Conservation (phyloP, 2,329 filamentous ascomycete species). For the Fusarium sp. region DNA sequence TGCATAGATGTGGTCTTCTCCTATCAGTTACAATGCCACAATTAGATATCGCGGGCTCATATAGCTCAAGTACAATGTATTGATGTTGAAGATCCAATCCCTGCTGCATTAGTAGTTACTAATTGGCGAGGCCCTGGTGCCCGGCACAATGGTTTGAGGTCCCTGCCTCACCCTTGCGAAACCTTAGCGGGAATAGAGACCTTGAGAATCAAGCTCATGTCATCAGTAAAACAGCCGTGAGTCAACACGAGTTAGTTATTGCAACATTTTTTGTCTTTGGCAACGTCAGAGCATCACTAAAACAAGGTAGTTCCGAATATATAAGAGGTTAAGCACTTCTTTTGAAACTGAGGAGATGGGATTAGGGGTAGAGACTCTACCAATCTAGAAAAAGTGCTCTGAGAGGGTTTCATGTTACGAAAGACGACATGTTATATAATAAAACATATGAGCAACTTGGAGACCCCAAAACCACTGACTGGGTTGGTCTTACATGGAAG, state of each 20-base stretch:
- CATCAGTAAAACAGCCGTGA: neutral
- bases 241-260: neutral
- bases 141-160: neutral
- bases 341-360: conserved; percentile 10
- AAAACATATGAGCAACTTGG: neutral
- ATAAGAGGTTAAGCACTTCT: conserved; percentile 1
- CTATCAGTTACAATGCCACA: neutral
- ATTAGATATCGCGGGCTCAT: neutral
- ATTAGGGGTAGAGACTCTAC: neutral
- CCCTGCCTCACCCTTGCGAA: neutral
- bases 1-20: neutral
- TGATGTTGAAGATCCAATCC: neutral
- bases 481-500: neutral
- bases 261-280: neutral
- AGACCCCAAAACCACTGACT: neutral
- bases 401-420: neutral
- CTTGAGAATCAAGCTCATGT: neutral
- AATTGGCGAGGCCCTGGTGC: neutral
- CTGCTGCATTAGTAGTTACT: neutral
- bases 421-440: neutral
- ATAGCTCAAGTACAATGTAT: neutral
- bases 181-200: neutral
- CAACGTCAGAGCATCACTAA: neutral
- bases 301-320: neutral
- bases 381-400: neutral